phyloP scores from a whole-genome alignment of 352 stramenopile genomes.

The Phytophthora sansomeana region DNA sequence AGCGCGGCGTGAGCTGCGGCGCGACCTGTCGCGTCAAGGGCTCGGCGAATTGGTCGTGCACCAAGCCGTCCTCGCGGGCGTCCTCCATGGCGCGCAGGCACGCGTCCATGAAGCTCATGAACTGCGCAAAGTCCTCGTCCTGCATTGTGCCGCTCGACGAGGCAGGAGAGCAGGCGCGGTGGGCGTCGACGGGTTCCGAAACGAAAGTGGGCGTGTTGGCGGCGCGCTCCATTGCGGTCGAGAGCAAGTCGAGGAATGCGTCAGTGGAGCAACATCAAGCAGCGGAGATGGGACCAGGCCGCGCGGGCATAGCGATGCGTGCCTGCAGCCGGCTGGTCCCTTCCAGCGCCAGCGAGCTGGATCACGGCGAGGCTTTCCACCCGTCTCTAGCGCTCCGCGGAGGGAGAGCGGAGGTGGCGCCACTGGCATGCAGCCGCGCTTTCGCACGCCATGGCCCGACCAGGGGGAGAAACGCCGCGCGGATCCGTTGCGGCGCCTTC shows the following conservation, averaged over 20 bases:
- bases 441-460: conserved; percentile 35
- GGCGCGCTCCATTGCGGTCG: conserved; percentile 25
- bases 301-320: conserved; percentile 6
- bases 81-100: conserved; percentile 50
- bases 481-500: neutral
- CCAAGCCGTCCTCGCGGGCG: conserved; percentile 42
- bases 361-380: conserved; percentile 28
- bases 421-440: conserved; percentile 32
- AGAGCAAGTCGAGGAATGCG: conserved; percentile 28
- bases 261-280: conserved; percentile 8
- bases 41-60: conserved; percentile 58
- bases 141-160: conserved; percentile 27
- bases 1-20: conserved; percentile 29
- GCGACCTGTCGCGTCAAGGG: conserved; percentile 42
- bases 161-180: neutral
- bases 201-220: conserved; percentile 22
- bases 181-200: conserved; percentile 24
- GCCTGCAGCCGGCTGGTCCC: conserved; percentile 10
- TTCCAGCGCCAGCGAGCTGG: neutral
- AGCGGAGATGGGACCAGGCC: conserved; percentile 17
- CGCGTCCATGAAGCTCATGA: conserved; percentile 53
- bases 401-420: conserved; percentile 32
- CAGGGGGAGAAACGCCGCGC: conserved; percentile 30
- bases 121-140: conserved; percentile 49
- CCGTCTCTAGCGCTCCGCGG: conserved; percentile 35